Base-by-base conservation (phyloP, 1,284 basidiomycete species). In the Apiotrichum sp. region DNA sequence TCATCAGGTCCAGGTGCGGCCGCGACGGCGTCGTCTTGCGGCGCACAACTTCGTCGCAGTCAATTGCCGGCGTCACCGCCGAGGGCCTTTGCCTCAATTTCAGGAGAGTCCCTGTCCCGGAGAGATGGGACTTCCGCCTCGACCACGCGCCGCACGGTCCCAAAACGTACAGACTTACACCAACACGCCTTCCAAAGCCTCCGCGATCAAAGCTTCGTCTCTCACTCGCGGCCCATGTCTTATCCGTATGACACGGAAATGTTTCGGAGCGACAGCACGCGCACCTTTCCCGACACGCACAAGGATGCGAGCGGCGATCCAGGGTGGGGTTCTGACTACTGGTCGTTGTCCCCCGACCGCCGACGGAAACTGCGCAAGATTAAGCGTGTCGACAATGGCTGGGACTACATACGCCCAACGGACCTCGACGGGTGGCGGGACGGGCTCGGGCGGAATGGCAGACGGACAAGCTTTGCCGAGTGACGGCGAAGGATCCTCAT, bases 381-480 rank as follows among this genome's bases (percentile, higher is more conserved):
- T 32, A 34, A 16, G 8, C 47, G 47, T 10, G 47, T 47, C 33
- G 47, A 47, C 7, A 47, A 38, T 14, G 47, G 47, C 5, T 47
- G 47, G 47, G 47, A 47, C 47, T 29, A 38, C 9, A 47, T 47
- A 14, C 52, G 46, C 31, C 38, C 45, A 10, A 32, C 22, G 9
- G 52, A 53, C 39, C 39, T 53, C 33, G 52, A 53, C 39, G 52
- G 52, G 9, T 53, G 46, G 14, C 32, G 29, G 4, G 35, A 36
- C 6, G 38, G 31, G 35, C 35, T 38, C 9, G 47, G 47, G 2
- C 34, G 34, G 1, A 47, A 47, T 14, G 47, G 47, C 3, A 16
- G 13, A 10, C 35, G 47, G 9, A 13, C 5, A 2, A 29, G 34
- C 47, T 13, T 47, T 3, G 7, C 31, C 14, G 35, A 16, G 14